phyloP scores from a whole-genome alignment of 768 basidiomycete genomes.

The Lepiota brunneoincarnata region DNA sequence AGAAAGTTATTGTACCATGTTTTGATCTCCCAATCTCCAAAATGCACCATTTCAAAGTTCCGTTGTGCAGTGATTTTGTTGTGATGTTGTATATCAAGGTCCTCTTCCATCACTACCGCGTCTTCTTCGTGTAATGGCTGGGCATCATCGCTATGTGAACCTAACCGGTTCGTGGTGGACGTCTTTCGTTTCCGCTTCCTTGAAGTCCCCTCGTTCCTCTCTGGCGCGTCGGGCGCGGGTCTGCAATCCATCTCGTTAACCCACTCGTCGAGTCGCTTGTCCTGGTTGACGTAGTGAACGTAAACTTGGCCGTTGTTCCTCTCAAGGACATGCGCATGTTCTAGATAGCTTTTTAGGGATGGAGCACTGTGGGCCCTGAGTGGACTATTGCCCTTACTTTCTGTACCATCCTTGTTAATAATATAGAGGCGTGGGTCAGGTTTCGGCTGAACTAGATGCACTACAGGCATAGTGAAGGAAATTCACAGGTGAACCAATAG shows the following conservation, averaged over 20 bases:
- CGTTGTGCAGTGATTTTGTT: constrained; percentile 65
- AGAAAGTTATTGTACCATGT: constrained; percentile 63
- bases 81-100: constrained; percentile 66
- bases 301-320: constrained; percentile 51
- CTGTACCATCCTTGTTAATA: constrained; percentile 30
- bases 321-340: constrained; percentile 51
- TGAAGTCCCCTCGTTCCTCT: constrained; percentile 21
- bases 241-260: constrained; percentile 41
- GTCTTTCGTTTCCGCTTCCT: constrained; percentile 33
- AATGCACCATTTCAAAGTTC: constrained; percentile 86
- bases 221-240: constrained; percentile 19
- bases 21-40: constrained; percentile 83
- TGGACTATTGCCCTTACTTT: constrained; percentile 22
- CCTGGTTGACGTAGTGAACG: constrained; percentile 70
- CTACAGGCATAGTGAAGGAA: constrained; percentile 27
- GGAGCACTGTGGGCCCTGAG: constrained; percentile 6
- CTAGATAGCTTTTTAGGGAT: constrained; percentile 24
- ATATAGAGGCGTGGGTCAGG: constrained; percentile 26
- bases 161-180: constrained; percentile 29
- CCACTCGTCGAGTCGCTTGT: constrained; percentile 80
- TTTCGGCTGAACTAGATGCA: constrained; percentile 23
- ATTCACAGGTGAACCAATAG: not conserved
- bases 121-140: constrained; percentile 21
- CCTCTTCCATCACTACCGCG: constrained; percentile 59
- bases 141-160: constrained; percentile 20